Percentiles rank a stretch among this genome's conserved stretches.
These are phyloP conservation scores for Sphagnum tenellum DNA, from an alignment of 225 moss, liverwort and hornwort species.

Conservation along the genomic window DNA sequence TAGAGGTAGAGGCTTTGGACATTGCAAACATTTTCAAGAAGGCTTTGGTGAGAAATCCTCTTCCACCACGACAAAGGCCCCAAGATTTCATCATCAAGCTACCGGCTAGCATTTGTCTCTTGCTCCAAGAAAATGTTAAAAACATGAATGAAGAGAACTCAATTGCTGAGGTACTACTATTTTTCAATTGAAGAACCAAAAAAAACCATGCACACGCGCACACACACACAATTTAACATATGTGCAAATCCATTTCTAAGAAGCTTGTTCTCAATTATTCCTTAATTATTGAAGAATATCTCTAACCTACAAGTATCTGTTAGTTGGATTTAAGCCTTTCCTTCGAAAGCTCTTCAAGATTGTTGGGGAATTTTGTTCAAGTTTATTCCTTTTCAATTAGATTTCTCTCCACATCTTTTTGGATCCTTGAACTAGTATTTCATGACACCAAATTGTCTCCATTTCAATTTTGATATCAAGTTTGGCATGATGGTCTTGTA, in stretches of 20 bases:
- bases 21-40: constrained; percentile 68
- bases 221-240: too few relatives aligned
- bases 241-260: too few relatives aligned
- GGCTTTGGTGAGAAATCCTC: constrained; percentile 35
- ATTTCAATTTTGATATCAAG: too few relatives aligned
- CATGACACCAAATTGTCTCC: neutral
- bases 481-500: neutral
- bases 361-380: neutral
- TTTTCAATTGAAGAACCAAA: too few relatives aligned
- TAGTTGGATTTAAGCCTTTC: neutral
- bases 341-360: neutral
- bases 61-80: constrained; percentile 31
- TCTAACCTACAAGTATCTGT: too few relatives aligned
- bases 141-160: constrained; percentile 64
- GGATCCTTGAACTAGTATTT: neutral
- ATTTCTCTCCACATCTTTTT: neutral
- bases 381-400: neutral
- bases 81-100: constrained; percentile 49
- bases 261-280: too few relatives aligned
- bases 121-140: constrained; percentile 43
- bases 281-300: too few relatives aligned
- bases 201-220: too few relatives aligned
- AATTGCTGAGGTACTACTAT: constrained; percentile 56
- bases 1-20: constrained; percentile 47
- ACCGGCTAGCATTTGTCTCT: constrained; percentile 36